A percentile compares a stretch with the other conserved stretches of the same genome.
Evolutionary conservation across 2,329 filamentous ascomycete species (phyloP).

Genomic region (Hypoxylon sp.): DNA sequence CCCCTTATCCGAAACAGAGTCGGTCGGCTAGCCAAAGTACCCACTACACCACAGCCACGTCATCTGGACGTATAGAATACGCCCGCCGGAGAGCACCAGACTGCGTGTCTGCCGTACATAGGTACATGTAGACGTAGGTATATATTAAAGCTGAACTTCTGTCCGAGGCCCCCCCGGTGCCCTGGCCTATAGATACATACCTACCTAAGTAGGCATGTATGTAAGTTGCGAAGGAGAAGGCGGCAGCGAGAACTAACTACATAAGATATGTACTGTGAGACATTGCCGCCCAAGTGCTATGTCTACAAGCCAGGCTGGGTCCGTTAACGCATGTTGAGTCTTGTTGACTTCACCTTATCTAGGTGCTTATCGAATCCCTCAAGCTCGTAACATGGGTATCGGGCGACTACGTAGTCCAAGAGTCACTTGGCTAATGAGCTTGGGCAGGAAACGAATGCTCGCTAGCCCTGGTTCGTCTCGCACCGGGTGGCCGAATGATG

Average conservation of each 20-base stretch:
- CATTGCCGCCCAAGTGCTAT: neutral
- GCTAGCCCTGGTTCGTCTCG: neutral
- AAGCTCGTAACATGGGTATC: neutral
- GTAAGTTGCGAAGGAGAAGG: neutral
- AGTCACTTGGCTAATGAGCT: neutral
- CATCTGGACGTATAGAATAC: neutral
- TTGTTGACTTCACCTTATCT: neutral
- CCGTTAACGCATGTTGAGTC: too few relatives aligned
- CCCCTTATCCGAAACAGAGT: conserved; percentile 9
- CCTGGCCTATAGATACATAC: neutral
- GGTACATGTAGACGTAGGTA: conserved; percentile 1
- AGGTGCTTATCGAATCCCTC: neutral
- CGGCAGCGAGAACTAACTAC: neutral
- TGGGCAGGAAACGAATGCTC: neutral
- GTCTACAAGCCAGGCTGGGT: neutral
- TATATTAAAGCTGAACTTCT: neutral
- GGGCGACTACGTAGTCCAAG: neutral
- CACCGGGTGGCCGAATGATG: neutral
- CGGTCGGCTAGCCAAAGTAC: conserved; percentile 6
- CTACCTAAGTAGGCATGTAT: neutral
- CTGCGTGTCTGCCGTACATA: conserved; percentile 1
- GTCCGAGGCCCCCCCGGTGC: neutral
- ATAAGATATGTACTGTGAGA: neutral
- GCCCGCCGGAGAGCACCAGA: neutral
- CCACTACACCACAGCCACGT: conserved; percentile 18